Percentiles rank a stretch among this genome's conserved stretches.
These are phyloP conservation scores for Coemansia erecta DNA, from an alignment of 192 early-diverging fungal genomes.

Conservation along the genomic window DNA sequence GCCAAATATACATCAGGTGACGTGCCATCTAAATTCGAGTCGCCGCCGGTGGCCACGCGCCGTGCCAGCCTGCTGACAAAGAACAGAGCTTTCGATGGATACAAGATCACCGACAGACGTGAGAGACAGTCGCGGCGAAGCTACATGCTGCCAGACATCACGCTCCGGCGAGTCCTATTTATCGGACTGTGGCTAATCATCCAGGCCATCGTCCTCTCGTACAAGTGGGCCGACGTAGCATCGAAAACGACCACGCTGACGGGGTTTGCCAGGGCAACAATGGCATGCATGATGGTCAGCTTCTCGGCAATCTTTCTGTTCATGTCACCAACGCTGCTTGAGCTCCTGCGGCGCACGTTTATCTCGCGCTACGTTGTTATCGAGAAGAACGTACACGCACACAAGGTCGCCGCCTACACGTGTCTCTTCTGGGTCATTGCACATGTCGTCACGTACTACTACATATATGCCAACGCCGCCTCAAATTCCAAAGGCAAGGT, in stretches of 20 bases:
- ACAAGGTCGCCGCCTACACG: conserved; percentile 74
- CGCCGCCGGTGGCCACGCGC: conserved; percentile 14
- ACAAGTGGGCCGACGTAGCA: conserved; percentile 58
- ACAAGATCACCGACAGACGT: conserved; percentile 27
- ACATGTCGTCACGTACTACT: conserved; percentile 70
- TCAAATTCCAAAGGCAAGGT: conserved; percentile 29
- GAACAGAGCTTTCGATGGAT: conserved; percentile 53
- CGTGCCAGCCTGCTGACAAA: conserved; percentile 42
- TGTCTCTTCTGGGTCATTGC: conserved; percentile 69
- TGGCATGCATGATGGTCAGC: conserved; percentile 54
- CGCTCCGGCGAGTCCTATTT: conserved; percentile 51
- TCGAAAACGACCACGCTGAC: conserved; percentile 39
- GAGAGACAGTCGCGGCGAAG: neutral
- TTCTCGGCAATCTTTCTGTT: conserved; percentile 63
- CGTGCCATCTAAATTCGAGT: neutral
- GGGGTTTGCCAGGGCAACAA: conserved; percentile 41
- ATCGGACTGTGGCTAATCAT: conserved; percentile 59
- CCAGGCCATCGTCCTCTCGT: conserved; percentile 57
- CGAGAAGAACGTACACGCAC: conserved; percentile 83
- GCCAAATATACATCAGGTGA: conserved; percentile 19
- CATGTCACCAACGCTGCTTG: conserved; percentile 78
- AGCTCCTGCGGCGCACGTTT: conserved; percentile 69
- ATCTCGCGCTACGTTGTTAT: conserved; percentile 69
- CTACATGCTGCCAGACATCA: conserved; percentile 44
- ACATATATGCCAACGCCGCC: conserved; percentile 58